Evolutionary conservation across 768 basidiomycete genomes (phyloP), one percentile per base, ranked within the genome.

Genomic region (Lentinula edodes): DNA sequence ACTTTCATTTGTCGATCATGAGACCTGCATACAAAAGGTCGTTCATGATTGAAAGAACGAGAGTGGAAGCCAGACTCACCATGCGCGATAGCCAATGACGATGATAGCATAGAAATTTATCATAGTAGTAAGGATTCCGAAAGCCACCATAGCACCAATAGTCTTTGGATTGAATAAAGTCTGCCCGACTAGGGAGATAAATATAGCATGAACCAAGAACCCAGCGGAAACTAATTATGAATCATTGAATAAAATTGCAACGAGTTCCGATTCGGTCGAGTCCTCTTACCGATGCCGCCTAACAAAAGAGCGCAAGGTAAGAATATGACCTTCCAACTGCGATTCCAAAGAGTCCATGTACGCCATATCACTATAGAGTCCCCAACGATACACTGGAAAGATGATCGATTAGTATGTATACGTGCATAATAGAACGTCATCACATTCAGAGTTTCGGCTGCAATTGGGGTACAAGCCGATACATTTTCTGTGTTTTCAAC

Each of bases 291-390:
- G 0, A 23, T 38, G 2, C 34, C 53, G 35, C 53, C 53, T 12
- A 54, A 13, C 36, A 54, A n/a, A 10, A 54, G 36, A 23, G 35
- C 35, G 18, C 53, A 54, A 38, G 53, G 53, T 0, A 54, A 18
- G n/a, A 18, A 41, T 35, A 54, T 54, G 36, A 54, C 38, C 18
- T 39, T 36, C 34, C 36, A 54, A 41, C 35, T 54, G 18, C 36
- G n/a, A 39, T 54, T 54, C 53, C 53, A 54, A 9, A 54, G 38
- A 35, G 38, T 39, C 53, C 53, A 54, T 20, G 53, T 54, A 20
- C 53, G 53, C 53, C 53, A 54, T 54, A 54, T 54, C 6, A 54
- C 53, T 20, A 54, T 54, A 18, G 15, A 54, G 3, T 54, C 53
- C 16, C 53, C 53, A 23, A 54, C 13, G 10, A 54, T 38, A 39